Conservation (phyloP, 2,329 filamentous ascomycete genomes). For the Neonectria magnoliae region DNA sequence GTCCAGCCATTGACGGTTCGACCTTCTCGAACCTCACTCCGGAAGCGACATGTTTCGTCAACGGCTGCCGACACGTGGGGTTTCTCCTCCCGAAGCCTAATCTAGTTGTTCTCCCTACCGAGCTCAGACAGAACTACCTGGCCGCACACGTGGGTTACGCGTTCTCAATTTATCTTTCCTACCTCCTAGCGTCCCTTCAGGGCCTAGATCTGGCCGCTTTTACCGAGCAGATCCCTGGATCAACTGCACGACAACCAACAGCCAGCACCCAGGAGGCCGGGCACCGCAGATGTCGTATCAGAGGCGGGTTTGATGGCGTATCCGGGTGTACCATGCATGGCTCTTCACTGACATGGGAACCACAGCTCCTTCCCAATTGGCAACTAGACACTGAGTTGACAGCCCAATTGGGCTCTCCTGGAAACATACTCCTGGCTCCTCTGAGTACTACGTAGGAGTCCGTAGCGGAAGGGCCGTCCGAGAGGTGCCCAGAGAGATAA, state of each 20-base stretch:
- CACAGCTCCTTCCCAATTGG: slow-evolving; percentile 14
- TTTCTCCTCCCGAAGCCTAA: neutral
- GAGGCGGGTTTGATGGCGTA: slow-evolving; percentile 18
- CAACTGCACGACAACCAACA: neutral
- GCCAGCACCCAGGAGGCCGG: neutral
- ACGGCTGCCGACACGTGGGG: neutral
- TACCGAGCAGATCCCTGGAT: slow-evolving; percentile 1
- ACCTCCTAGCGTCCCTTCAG: neutral
- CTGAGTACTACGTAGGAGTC: neutral
- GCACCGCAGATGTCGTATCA: slow-evolving; percentile 23
- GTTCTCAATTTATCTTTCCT: neutral
- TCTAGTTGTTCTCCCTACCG: neutral
- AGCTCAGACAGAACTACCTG: neutral
- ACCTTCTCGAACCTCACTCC: neutral
- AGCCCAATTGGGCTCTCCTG: neutral
- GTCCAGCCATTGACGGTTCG: neutral
- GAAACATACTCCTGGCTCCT: slow-evolving; percentile 8
- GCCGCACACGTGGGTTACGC: neutral
- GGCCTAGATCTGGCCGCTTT: slow-evolving; percentile 1
- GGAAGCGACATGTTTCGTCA: neutral
- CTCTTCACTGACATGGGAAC: neutral
- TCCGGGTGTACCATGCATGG: neutral
- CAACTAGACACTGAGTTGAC: neutral
- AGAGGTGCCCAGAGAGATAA: neutral
- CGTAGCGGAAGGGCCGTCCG: slow-evolving; percentile 1